These are phyloP conservation scores for Euphorbia tirucalli DNA, from an alignment of 345 rosid genomes.

Conservation along the genomic window DNA sequence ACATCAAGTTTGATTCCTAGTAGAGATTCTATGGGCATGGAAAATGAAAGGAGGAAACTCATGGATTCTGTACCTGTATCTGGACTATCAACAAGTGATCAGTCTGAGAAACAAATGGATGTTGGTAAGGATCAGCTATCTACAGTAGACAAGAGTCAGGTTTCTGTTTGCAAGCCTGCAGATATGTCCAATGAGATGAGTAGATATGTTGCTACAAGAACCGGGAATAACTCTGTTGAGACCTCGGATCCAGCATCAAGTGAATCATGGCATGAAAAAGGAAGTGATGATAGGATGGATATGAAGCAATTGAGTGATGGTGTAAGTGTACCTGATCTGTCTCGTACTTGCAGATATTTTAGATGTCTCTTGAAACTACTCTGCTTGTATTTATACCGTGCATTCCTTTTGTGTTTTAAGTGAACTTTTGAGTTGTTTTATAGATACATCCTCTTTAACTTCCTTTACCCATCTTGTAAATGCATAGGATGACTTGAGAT, in stretches of 20 bases:
- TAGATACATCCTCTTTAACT: not conserved
- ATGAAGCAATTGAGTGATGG: slow-evolving; percentile 34
- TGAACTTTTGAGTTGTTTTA: too few species aligned
- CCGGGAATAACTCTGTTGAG: slow-evolving; percentile 26
- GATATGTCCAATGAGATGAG: slow-evolving; percentile 21
- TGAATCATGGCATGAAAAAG: slow-evolving; percentile 32
- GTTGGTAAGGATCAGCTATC: slow-evolving; percentile 27
- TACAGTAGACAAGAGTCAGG: slow-evolving; percentile 32
- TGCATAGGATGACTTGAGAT: slow-evolving; percentile 43
- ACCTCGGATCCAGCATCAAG: slow-evolving; percentile 30
- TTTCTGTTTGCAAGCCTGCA: slow-evolving; percentile 17
- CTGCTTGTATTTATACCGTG: not conserved
- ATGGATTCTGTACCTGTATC: slow-evolving; percentile 33
- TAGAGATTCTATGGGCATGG: slow-evolving; percentile 38
- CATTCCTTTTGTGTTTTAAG: too few species aligned
- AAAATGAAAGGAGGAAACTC: slow-evolving; percentile 31
- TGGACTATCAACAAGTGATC: slow-evolving; percentile 37
- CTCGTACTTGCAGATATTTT: slow-evolving; percentile 5
- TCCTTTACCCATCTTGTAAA: slow-evolving; percentile 10
- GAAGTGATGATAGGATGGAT: slow-evolving; percentile 24
- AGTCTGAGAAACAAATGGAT: slow-evolving; percentile 32
- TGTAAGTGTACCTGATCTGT: slow-evolving; percentile 31
- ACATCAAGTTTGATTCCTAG: slow-evolving; percentile 34
- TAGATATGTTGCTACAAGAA: slow-evolving; percentile 14
- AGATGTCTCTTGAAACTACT: not conserved